Base-by-base conservation (phyloP, 805 yeast species). In the Debaryomyces hansenii region DNA sequence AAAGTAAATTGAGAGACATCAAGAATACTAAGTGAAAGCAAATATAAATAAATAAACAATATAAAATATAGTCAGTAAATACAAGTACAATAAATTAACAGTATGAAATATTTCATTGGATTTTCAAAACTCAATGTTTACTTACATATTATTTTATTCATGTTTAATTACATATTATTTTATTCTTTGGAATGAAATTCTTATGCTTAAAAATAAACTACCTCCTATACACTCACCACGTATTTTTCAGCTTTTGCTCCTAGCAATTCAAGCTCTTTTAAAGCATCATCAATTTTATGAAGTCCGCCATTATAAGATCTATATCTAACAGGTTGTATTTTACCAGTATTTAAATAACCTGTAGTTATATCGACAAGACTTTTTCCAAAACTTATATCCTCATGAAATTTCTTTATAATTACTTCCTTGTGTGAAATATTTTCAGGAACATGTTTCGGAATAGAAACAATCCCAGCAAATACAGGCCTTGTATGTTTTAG, bases 231-330 rank as follows among this genome's bases (percentile, higher is more conserved):
- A 37, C 47, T 46, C 11, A 66, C 76, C 9, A 72, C 69, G 50
- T 66, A 74, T 48, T 74, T 74, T 45, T 72, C 77, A 27, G 67
- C 72, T 37, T 66, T 66, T 5, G 78, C 76, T n/a, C 77, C 77
- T 20, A 52, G 53, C 20, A 51, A 56, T 48, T 74, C 78, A 32
- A 74, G 49, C 35, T 71, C 76, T 33, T 57, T 54, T 20, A 74
- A 52, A 1, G 76, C 78, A 21, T 53, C 53, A 11, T 54, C 53
- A 16, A 73, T 64, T 7, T 66, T 64, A 34, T 56, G 59, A 6
- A 66, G 44, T 6, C 75, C 77, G 10, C 70, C 64, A 46, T 64
- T 63, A n/a, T 64, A 57, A 39, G 60, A 66, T 38, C 64, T 55
- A 24, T 63, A 58, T 44, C 61, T 62, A 20, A 69, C 68, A 2